A percentile compares a stretch with the other conserved stretches of the same genome.
Conservation (phyloP, 495 filamentous ascomycete genomes). For the Hypoxylon subgilvum region DNA sequence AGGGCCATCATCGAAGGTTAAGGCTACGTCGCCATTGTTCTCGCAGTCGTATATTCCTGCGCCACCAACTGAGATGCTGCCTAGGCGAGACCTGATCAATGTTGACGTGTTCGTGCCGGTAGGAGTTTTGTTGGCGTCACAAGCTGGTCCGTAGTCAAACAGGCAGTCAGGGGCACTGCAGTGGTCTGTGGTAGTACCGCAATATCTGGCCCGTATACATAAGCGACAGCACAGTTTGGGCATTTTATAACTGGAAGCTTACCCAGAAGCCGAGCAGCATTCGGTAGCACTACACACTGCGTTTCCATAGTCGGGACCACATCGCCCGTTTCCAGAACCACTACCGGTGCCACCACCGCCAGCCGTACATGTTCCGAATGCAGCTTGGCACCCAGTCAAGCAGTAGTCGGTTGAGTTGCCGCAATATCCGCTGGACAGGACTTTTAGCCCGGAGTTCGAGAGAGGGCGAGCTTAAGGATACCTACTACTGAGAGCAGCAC, state of each 20-base stretch:
- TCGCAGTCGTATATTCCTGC: slow-evolving; percentile 64
- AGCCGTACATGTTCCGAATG: slow-evolving; percentile 44
- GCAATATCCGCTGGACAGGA: slow-evolving; percentile 43
- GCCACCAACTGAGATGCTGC: slow-evolving; percentile 56
- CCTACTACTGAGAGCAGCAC: slow-evolving; percentile 45
- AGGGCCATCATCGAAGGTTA: slow-evolving; percentile 76
- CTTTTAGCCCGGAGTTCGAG: slow-evolving; percentile 1
- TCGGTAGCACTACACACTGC: slow-evolving; percentile 50
- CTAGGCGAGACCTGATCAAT: slow-evolving; percentile 56
- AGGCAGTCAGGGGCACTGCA: slow-evolving; percentile 66
- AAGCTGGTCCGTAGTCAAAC: slow-evolving; percentile 60
- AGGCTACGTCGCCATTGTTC: slow-evolving; percentile 62
- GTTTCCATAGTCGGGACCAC: slow-evolving; percentile 46
- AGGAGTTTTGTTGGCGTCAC: slow-evolving; percentile 62
- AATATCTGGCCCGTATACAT: slow-evolving; percentile 49
- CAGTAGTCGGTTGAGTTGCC: slow-evolving; percentile 51
- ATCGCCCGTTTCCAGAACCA: slow-evolving; percentile 23
- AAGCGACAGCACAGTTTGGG: not conserved
- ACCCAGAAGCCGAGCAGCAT: slow-evolving; percentile 63
- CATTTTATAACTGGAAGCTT: slow-evolving; percentile 3
- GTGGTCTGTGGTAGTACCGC: slow-evolving; percentile 59
- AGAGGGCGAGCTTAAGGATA: not conserved
- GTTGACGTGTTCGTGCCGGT: slow-evolving; percentile 59
- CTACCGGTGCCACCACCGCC: slow-evolving; percentile 21
- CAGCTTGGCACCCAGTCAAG: slow-evolving; percentile 47